A percentile compares a stretch with the other conserved stretches of the same genome.
Evolutionary conservation across 257 asterid species (phyloP).

Genomic region (Solanum neorickii): DNA sequence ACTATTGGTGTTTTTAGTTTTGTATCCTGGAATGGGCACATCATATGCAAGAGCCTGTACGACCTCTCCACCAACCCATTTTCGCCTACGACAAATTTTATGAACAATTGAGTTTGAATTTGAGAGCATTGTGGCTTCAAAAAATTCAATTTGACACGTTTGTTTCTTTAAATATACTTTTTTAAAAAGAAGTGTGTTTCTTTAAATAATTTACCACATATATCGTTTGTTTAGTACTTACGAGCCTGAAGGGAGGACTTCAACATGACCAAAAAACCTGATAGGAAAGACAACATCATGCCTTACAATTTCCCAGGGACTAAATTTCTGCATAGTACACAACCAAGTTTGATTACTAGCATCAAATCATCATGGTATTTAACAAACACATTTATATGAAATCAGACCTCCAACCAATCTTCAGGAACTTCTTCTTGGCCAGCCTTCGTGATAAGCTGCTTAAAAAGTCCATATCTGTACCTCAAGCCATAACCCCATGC

Average conservation of each 20-base stretch:
- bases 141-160: neutral
- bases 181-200: neutral
- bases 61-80: constrained; percentile 96
- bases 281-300: constrained; percentile 90
- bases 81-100: constrained; percentile 39
- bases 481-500: constrained; percentile 99
- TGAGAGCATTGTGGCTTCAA: neutral
- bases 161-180: neutral
- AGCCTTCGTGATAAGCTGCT: constrained; percentile 69
- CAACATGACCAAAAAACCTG: constrained; percentile 87
- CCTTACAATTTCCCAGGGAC: constrained; percentile 97
- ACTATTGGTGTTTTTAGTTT: constrained; percentile 88
- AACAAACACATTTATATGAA: neutral
- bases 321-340: constrained; percentile 62
- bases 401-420: constrained; percentile 94
- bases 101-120: neutral
- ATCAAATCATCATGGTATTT: neutral
- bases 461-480: constrained; percentile 89
- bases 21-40: constrained; percentile 99
- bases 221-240: constrained; percentile 36
- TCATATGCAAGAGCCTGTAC: constrained; percentile 93
- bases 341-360: constrained; percentile 1
- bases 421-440: constrained; percentile 96
- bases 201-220: neutral
- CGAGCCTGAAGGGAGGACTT: constrained; percentile 80